phyloP scores from a whole-genome alignment of 805 yeast genomes.

The Metschnikowia sp. region DNA sequence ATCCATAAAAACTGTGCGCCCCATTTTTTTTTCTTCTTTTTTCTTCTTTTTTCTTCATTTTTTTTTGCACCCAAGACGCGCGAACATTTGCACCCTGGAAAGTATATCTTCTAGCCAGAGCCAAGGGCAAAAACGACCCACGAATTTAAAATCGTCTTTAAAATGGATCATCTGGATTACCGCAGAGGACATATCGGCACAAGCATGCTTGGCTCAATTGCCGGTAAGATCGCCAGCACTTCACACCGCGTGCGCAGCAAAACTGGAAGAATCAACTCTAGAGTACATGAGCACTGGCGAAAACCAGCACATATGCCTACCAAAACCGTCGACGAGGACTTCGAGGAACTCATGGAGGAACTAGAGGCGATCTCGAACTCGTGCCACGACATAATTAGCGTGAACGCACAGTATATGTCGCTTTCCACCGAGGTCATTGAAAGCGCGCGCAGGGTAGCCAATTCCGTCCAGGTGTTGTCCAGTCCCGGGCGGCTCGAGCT shows the following conservation, averaged over 20 bases:
- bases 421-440: slow-evolving; percentile 14
- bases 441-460: slow-evolving; percentile 20
- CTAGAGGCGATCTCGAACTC: slow-evolving; percentile 18
- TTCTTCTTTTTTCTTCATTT: not conserved
- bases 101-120: too few species aligned
- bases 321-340: slow-evolving; percentile 36
- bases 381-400: slow-evolving; percentile 8
- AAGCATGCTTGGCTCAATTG: slow-evolving; percentile 5
- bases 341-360: slow-evolving; percentile 24
- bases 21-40: not conserved
- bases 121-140: too few species aligned
- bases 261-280: slow-evolving; percentile 3
- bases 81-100: slow-evolving; percentile 3
- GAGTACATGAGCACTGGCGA: slow-evolving; percentile 12
- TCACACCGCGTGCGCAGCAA: slow-evolving; percentile 6
- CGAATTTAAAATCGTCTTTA: too few species aligned
- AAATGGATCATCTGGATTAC: too few species aligned
- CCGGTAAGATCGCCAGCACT: slow-evolving; percentile 5
- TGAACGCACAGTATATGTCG: slow-evolving; percentile 7
- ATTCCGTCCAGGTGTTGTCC: slow-evolving; percentile 21
- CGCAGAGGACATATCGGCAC: not conserved
- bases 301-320: slow-evolving; percentile 5
- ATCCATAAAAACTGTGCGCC: slow-evolving; percentile 35
- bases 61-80: slow-evolving; percentile 1
- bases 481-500: slow-evolving; percentile 1